Evolutionary conservation across 768 basidiomycete genomes (phyloP).

Genomic region (Amanita exitialis): DNA sequence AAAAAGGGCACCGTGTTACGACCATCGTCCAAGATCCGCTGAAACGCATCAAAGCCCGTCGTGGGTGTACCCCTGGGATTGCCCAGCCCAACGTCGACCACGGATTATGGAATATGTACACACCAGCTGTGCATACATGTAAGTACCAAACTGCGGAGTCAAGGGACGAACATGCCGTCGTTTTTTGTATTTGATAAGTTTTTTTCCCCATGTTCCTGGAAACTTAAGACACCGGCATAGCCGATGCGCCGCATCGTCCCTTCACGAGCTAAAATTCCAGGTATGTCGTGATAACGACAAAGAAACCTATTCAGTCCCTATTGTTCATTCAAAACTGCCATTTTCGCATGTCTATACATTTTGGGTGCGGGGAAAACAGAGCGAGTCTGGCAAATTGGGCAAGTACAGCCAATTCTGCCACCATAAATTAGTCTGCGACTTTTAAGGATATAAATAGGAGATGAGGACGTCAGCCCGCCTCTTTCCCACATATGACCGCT

Average conservation of each 20-base stretch:
- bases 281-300: not conserved
- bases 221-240: slow-evolving; percentile 2
- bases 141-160: not conserved
- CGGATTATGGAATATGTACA: not conserved
- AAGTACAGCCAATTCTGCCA: not conserved
- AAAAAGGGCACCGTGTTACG: not conserved
- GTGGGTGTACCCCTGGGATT: not conserved
- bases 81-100: not conserved
- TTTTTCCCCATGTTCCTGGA: not conserved
- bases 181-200: no score
- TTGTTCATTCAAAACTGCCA: not conserved
- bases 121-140: not conserved
- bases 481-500: not conserved
- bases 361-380: not conserved
- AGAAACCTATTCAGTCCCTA: not conserved
- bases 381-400: not conserved
- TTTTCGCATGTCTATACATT: not conserved
- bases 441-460: not conserved
- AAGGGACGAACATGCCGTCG: not conserved
- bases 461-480: not conserved
- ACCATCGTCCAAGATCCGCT: not conserved
- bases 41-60: not conserved
- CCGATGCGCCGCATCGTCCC: not conserved
- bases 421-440: not conserved
- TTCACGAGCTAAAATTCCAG: not conserved